Percentiles rank a stretch among this genome's conserved stretches.
Evolutionary conservation across 2,329 filamentous ascomycete species (phyloP).

Genomic region (Dryadomyces quercus-mongolicae): DNA sequence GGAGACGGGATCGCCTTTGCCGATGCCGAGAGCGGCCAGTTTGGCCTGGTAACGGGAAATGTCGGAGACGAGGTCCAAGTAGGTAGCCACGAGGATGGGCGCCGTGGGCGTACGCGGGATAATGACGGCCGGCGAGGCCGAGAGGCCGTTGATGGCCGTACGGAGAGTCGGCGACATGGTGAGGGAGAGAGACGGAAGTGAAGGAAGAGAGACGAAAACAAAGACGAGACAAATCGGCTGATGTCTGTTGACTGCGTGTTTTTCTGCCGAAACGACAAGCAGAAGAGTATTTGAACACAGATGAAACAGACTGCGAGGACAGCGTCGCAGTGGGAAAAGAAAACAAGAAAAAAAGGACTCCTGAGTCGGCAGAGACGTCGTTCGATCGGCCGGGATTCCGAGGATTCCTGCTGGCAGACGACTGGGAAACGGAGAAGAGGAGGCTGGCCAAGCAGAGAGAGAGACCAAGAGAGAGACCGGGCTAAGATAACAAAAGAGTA

Average conservation of each 20-base stretch:
- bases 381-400: too few species aligned
- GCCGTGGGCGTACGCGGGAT: slow-evolving; percentile 39
- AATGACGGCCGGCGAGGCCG: slow-evolving; percentile 50
- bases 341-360: not conserved
- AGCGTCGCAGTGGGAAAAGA: not conserved
- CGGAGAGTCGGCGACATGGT: slow-evolving; percentile 34
- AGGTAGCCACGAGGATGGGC: slow-evolving; percentile 48
- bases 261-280: not conserved
- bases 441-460: too few species aligned
- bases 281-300: not conserved
- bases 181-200: not conserved
- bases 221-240: not conserved
- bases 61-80: slow-evolving; percentile 53
- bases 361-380: too few species aligned
- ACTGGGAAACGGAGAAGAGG: too few species aligned
- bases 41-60: slow-evolving; percentile 63
- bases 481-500: too few species aligned
- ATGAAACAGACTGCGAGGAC: not conserved
- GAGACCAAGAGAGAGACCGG: too few species aligned
- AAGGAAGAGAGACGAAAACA: not conserved
- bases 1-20: slow-evolving; percentile 58
- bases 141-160: slow-evolving; percentile 34
- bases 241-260: too few species aligned
- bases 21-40: slow-evolving; percentile 63
- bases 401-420: too few species aligned